Percentiles rank a stretch among this genome's conserved stretches.
phyloP scores from a whole-genome alignment of 192 early-diverging fungal species.

The Chytriomyces confervae region DNA sequence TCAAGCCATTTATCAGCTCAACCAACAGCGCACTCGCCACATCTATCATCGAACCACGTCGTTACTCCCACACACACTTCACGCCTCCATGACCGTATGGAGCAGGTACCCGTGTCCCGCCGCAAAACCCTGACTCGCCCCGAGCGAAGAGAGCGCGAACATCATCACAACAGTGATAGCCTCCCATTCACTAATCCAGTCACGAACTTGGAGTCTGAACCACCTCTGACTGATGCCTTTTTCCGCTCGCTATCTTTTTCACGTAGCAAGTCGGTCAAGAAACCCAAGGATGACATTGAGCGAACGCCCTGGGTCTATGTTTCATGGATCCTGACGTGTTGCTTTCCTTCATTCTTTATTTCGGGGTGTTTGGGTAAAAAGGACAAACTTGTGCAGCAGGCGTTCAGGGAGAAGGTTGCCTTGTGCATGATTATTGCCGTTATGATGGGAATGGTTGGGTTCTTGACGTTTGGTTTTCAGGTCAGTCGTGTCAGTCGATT shows the following conservation, averaged over 20 bases:
- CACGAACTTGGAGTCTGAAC: neutral
- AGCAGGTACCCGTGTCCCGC: neutral
- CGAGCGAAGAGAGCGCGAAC: neutral
- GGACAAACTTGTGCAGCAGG: conserved; percentile 47
- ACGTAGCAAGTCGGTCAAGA: neutral
- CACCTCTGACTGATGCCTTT: neutral
- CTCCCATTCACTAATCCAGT: too few species aligned
- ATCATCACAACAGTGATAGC: neutral
- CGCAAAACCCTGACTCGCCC: conserved; percentile 17
- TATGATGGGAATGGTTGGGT: conserved; percentile 47
- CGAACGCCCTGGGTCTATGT: conserved; percentile 19
- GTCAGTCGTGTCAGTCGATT: neutral
- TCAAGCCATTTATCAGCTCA: too few species aligned
- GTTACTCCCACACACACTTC: too few species aligned
- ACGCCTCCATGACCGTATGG: conserved; percentile 20
- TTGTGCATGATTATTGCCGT: conserved; percentile 52
- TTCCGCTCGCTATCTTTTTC: conserved; percentile 4
- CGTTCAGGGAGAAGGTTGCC: conserved; percentile 57
- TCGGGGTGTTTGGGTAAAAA: conserved; percentile 27
- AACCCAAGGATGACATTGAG: neutral
- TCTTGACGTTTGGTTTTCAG: conserved; percentile 52
- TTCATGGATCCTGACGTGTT: conserved; percentile 38
- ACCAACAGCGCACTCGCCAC: too few species aligned
- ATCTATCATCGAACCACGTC: too few species aligned
- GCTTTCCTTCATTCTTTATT: conserved; percentile 22